Base-by-base conservation (phyloP, 768 basidiomycete genomes). In the Phylloporus arenicola region DNA sequence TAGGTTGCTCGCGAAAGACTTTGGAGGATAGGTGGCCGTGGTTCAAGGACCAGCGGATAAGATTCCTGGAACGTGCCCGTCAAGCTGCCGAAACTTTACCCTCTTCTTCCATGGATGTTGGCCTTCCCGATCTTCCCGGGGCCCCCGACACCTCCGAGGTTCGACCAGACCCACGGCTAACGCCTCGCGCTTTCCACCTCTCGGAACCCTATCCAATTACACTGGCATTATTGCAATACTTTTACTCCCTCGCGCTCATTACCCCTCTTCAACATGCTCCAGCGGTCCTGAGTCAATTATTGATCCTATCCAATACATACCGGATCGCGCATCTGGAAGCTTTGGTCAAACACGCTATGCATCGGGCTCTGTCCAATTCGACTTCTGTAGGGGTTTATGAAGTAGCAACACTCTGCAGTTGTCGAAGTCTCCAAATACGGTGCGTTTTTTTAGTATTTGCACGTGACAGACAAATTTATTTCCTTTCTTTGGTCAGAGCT, bases 1-100 rank as follows among this genome's bases (percentile, higher is more conserved):
- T 99, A 54, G 71, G 77, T 45, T 93, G 91, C 64, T 93, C 92
- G 20, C 77, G 91, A 42, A 83, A 79, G 64, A 64, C 92, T n/a
- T 73, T 99, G 25, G 86, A 90, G 62, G 86, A 92, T 30, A 79
- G 94, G 30, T 99, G 95, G 95, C 82, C 88, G 2, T 99, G 95
- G 95, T 93, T 99, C 76, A 79, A 80, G 57, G 80, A 83, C 46
- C 84, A 90, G 61, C 72, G 85, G 17, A 64, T 71, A 45, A 71
- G 72, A 45, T 83, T 88, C 60, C 57, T 84, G 31, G 74, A 79
- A 45, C 76, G 72, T 9, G 87, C 88, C 2, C 70, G 70, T 40
- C 71, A 70, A 24, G 75, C 80, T 6, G 70, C 86, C 38, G 81
- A 84, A 39, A 68, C 71, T 8, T 67, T 88, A 39, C 85, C 87